Base-by-base conservation (phyloP, 352 stramenopile species). In the Poterioochromonas sp. region DNA sequence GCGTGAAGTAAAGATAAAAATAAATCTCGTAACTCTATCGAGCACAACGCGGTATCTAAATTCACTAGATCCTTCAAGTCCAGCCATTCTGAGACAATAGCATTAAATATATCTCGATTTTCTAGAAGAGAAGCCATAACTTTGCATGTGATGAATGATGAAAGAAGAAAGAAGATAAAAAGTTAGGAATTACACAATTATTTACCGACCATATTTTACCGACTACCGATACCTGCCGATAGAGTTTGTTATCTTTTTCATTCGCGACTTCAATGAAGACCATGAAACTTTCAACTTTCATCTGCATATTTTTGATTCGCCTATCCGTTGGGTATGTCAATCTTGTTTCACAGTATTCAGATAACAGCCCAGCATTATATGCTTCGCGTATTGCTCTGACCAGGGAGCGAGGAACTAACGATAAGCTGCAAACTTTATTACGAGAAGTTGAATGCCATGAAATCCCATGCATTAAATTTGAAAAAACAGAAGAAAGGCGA, bases 351-450 rank as follows among this genome's bases (percentile, higher is more conserved):
- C n/a, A n/a, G n/a, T n/a, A n/a, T n/a, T n/a, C n/a, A n/a, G n/a
- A n/a, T n/a, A n/a, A n/a, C n/a, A n/a, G n/a, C n/a, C n/a, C n/a
- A n/a, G n/a, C n/a, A n/a, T n/a, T n/a, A n/a, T n/a, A n/a, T n/a
- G n/a, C n/a, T n/a, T n/a, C n/a, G n/a, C n/a, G n/a, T n/a, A n/a
- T 84, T 49, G 81, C 79, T 58, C 53, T 84, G 2, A 84, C 81
- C 26, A 37, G 81, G 41, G 81, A 84, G 41, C 73, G 70, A 34
- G 81, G 79, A n/a, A 82, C 81, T 32, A 84, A 84, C 53, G 68
- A 34, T 29, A 83, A 84, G 60, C 73, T 84, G 5, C 40, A 29
- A 37, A n/a, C 40, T 26, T 65, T 83, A 22, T 63, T 84, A 29
- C 39, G 68, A 37, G 40, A 73, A 29, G 70, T 64, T 2, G 79